phyloP scores from a whole-genome alignment of 108 stramenopile species.

The Nannochloropsis salina region DNA sequence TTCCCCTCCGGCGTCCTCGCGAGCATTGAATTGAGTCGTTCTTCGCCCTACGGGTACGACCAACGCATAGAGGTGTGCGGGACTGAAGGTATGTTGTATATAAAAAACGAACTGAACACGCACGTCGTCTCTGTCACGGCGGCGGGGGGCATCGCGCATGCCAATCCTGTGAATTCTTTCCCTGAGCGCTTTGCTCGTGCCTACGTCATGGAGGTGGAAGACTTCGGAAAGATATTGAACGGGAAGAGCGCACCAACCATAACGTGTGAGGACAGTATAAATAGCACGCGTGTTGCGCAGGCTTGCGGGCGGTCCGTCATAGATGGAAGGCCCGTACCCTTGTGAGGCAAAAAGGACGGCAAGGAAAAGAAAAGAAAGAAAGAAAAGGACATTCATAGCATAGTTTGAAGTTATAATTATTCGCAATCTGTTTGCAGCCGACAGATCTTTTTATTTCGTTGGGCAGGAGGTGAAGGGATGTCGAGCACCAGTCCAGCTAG shows the following conservation, averaged over 20 bases:
- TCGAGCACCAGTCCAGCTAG: no score
- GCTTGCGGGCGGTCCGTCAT: background rate
- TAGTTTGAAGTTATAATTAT: no score
- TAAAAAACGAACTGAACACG: background rate
- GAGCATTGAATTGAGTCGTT: slow-evolving; percentile 31
- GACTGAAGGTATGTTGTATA: background rate
- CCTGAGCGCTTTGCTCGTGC: background rate
- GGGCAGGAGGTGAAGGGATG: no score
- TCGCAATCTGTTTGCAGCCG: no score
- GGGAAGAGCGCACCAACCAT: background rate
- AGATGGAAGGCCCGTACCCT: background rate
- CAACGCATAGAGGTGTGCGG: slow-evolving; percentile 38
- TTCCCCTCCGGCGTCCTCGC: slow-evolving; percentile 32
- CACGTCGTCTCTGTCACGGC: background rate
- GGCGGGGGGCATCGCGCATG: background rate
- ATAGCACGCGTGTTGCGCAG: background rate
- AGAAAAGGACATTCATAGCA: background rate
- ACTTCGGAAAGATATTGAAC: background rate
- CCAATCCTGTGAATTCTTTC: background rate
- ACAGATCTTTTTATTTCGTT: no score
- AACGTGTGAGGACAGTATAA: background rate
- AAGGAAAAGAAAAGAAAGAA: background rate
- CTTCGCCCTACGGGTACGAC: slow-evolving; percentile 40
- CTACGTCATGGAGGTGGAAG: background rate
- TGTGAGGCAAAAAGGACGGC: background rate